Evolutionary conservation across 2,329 filamentous ascomycete species (phyloP).

Genomic region (Ophiostoma novo-ulmi): DNA sequence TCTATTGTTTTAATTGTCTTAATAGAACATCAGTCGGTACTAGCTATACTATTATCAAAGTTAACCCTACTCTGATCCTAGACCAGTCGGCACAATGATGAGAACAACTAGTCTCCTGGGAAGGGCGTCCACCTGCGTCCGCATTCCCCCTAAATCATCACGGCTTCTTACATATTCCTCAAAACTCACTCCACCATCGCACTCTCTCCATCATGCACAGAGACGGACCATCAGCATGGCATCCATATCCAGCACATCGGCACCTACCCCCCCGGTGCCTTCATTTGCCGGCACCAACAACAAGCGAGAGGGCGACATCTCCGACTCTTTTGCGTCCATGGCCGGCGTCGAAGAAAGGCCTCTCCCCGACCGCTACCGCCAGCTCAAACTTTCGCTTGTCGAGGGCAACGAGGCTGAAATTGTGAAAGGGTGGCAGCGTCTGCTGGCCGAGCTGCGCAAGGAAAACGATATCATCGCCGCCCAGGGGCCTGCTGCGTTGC

Average conservation of each 20-base stretch:
- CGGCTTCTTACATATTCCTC: neutral
- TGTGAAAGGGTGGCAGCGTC: slow-evolving; percentile 32
- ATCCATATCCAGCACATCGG: slow-evolving; percentile 16
- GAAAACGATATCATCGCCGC: slow-evolving; percentile 40
- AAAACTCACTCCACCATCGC: neutral
- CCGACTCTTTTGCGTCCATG: slow-evolving; percentile 56
- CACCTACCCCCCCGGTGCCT: neutral
- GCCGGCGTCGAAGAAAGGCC: slow-evolving; percentile 43
- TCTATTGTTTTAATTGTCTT: neutral
- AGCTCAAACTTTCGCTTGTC: slow-evolving; percentile 51
- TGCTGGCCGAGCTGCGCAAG: slow-evolving; percentile 27
- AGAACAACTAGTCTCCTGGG: neutral
- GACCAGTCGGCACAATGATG: neutral
- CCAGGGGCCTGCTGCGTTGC: slow-evolving; percentile 47
- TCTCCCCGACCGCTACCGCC: slow-evolving; percentile 51
- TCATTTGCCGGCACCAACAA: neutral
- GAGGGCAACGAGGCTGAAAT: slow-evolving; percentile 46
- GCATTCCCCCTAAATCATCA: neutral
- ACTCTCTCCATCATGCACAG: neutral
- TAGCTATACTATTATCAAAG: too few relatives aligned
- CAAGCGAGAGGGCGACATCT: slow-evolving; percentile 58
- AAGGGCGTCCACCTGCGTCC: neutral
- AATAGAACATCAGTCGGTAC: too few relatives aligned
- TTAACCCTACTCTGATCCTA: too few relatives aligned
- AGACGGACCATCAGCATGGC: slow-evolving; percentile 24